Evolutionary conservation across 805 yeast species (phyloP).

Genomic region (Metschnikowia shivogae): DNA sequence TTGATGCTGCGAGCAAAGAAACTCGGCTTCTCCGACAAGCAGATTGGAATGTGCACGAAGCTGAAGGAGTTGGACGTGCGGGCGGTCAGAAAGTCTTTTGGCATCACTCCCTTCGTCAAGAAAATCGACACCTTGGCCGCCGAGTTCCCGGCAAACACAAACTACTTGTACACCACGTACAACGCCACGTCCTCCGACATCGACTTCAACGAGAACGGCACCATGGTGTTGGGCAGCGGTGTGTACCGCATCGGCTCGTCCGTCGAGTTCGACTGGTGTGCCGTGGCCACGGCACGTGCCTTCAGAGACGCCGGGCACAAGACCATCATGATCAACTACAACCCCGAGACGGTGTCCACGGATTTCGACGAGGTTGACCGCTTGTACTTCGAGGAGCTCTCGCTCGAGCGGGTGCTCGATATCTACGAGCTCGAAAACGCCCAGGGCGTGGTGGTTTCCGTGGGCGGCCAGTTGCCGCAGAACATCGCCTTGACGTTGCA

Average conservation of each 20-base stretch:
- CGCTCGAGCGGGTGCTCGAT: conserved; percentile 95
- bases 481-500: conserved; percentile 88
- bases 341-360: conserved; percentile 97
- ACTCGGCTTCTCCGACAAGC: conserved; percentile 93
- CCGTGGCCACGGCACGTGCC: conserved; percentile 93
- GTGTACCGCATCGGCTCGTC: conserved; percentile 98
- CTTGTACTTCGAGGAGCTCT: conserved; percentile 91
- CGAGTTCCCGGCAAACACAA: conserved; percentile 96
- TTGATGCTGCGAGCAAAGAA: conserved; percentile 77
- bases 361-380: conserved; percentile 98
- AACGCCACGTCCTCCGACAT: conserved; percentile 86
- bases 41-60: conserved; percentile 75
- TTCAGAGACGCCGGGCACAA: conserved; percentile 81
- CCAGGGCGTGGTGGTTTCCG: conserved; percentile 88
- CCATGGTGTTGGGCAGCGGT: conserved; percentile 96
- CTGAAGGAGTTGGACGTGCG: conserved; percentile 79
- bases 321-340: conserved; percentile 95
- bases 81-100: conserved; percentile 71
- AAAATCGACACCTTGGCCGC: conserved; percentile 97
- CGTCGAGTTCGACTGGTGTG: conserved; percentile 99
- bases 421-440: conserved; percentile 90
- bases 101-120: conserved; percentile 89
- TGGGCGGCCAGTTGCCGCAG: conserved; percentile 98
- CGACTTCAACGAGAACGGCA: conserved; percentile 82
- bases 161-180: conserved; percentile 93